These are phyloP conservation scores for Turritis glabra DNA, from an alignment of 345 rosid species.

Conservation along the genomic window DNA sequence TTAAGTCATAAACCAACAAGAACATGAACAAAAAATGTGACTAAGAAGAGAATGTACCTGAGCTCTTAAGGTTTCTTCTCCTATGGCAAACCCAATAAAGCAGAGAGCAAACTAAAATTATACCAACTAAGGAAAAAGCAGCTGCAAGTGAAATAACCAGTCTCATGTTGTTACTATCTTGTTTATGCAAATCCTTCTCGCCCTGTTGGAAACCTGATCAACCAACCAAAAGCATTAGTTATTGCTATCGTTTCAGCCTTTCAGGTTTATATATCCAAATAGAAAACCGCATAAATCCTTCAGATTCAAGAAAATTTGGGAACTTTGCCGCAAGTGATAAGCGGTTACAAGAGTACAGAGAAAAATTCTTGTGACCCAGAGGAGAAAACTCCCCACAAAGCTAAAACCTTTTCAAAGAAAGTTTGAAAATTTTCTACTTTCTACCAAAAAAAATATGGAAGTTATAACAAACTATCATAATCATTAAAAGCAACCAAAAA, in stretches of 20 bases:
- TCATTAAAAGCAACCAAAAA: slow-evolving; percentile 2
- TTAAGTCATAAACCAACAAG: slow-evolving; percentile 10
- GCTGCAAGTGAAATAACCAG: slow-evolving; percentile 53
- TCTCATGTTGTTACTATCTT: slow-evolving; percentile 48
- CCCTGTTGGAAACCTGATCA: slow-evolving; percentile 48
- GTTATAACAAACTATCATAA: not conserved
- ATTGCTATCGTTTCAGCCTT: not conserved
- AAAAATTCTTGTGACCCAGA: slow-evolving; percentile 24
- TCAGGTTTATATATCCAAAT: not conserved
- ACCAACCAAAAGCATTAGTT: slow-evolving; percentile 17
- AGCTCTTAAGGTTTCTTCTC: slow-evolving; percentile 45
- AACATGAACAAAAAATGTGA: not conserved
- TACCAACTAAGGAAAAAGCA: slow-evolving; percentile 53
- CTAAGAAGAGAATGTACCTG: slow-evolving; percentile 46
- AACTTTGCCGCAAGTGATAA: not conserved
- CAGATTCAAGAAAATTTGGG: slow-evolving; percentile 21
- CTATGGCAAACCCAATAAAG: slow-evolving; percentile 55
- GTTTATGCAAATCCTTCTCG: slow-evolving; percentile 44
- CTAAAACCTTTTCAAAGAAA: slow-evolving; percentile 22
- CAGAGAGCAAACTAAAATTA: slow-evolving; percentile 45
- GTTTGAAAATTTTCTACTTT: slow-evolving; percentile 3
- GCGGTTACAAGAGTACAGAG: slow-evolving; percentile 25
- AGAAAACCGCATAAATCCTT: not conserved
- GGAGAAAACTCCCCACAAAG: slow-evolving; percentile 16
- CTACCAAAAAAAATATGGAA: slow-evolving; percentile 25